A percentile compares a stretch with the other conserved stretches of the same genome.
These are phyloP conservation scores for Angomonas ambiguus DNA, from an alignment of 208 protist genomes.

Conservation along the genomic window DNA sequence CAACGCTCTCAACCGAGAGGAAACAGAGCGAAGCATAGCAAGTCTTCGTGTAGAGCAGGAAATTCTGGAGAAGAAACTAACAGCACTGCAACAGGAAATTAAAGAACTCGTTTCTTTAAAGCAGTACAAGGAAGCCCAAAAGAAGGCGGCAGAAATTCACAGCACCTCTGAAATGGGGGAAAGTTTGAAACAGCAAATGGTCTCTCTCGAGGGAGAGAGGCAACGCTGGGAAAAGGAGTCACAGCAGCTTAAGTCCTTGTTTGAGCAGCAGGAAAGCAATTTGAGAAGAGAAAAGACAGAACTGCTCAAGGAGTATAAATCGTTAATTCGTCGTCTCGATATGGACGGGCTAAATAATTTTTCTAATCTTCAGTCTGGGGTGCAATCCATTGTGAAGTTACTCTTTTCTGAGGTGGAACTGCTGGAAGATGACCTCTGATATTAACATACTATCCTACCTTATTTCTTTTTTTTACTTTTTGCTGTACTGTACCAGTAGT, in stretches of 20 bases:
- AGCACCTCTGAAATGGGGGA: neutral
- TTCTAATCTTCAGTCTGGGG: too few relatives aligned
- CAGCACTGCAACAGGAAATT: neutral
- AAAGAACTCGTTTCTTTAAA: neutral
- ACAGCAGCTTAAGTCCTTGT: neutral
- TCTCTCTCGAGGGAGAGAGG: neutral
- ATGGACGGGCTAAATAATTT: too few relatives aligned
- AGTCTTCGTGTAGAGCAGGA: neutral
- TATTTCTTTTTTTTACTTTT: constrained; percentile 10
- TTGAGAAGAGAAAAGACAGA: neutral
- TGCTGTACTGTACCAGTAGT: neutral
- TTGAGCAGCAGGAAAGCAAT: neutral
- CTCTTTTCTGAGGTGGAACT: too few relatives aligned
- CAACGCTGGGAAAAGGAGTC: neutral
- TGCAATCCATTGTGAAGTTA: too few relatives aligned
- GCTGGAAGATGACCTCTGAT: neutral
- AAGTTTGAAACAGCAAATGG: neutral
- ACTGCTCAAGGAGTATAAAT: too few relatives aligned
- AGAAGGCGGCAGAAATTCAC: neutral
- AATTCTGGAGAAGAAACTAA: neutral
- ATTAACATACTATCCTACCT: neutral
- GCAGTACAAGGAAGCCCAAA: neutral
- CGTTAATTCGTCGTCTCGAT: too few relatives aligned
- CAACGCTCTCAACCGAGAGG: neutral
- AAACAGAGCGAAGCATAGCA: neutral